These are phyloP conservation scores for Hyaloscypha bicolor DNA, from an alignment of 495 filamentous ascomycete genomes.

Conservation along the genomic window DNA sequence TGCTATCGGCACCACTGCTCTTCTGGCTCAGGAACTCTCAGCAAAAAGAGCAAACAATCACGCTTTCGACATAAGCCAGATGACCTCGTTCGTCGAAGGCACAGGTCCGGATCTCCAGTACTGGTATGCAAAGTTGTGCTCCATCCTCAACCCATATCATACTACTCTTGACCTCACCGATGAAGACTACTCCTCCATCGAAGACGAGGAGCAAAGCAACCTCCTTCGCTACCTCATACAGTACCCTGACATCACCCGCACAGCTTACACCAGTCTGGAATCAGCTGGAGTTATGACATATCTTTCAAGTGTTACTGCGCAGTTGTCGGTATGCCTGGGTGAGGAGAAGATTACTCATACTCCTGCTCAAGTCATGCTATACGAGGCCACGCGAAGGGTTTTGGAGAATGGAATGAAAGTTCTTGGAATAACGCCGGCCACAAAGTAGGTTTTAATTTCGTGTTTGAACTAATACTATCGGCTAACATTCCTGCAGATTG, in stretches of 20 bases:
- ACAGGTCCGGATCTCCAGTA: conserved; percentile 74
- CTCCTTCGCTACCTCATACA: conserved; percentile 60
- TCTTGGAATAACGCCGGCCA: conserved; percentile 39
- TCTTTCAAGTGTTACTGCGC: conserved; percentile 61
- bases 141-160: conserved; percentile 57
- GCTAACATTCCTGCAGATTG: neutral
- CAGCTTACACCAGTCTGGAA: conserved; percentile 65
- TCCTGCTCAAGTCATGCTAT: conserved; percentile 56
- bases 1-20: conserved; percentile 64
- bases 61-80: conserved; percentile 66
- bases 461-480: neutral
- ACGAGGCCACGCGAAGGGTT: conserved; percentile 58
- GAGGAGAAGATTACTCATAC: conserved; percentile 37
- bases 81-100: conserved; percentile 72
- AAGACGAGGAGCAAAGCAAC: conserved; percentile 57
- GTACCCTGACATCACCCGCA: conserved; percentile 65
- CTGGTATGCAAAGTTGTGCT: conserved; percentile 68
- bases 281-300: conserved; percentile 63
- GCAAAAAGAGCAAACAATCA: conserved; percentile 71
- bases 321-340: conserved; percentile 59
- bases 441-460: neutral
- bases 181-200: conserved; percentile 43
- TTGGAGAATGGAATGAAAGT: conserved; percentile 63
- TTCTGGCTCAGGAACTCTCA: conserved; percentile 75
- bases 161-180: conserved; percentile 49